phyloP scores from a whole-genome alignment of 371 early-diverging fungal species.

The Edhazardia aedis region DNA sequence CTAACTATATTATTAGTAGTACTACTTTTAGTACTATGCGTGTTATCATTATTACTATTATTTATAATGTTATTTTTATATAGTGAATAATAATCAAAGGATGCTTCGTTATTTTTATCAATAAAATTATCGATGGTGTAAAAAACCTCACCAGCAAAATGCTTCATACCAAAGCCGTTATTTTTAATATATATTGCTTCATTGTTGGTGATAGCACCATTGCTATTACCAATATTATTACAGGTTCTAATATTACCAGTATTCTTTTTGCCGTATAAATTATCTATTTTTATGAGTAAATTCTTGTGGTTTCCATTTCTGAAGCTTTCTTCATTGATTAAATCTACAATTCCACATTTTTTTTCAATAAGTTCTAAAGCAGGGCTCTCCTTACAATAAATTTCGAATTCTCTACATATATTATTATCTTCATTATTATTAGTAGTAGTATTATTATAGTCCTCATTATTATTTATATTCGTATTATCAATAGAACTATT shows the following conservation, averaged over 20 bases:
- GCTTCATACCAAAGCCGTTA: slow-evolving; percentile 55
- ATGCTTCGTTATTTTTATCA: slow-evolving; percentile 75
- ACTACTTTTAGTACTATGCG: neutral
- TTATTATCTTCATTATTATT: neutral
- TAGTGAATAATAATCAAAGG: neutral
- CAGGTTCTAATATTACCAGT: neutral
- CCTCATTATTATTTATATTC: neutral
- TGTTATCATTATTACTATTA: neutral
- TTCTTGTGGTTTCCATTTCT: slow-evolving; percentile 32
- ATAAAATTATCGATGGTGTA: slow-evolving; percentile 82
- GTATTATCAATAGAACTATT: neutral
- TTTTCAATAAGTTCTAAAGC: slow-evolving; percentile 33
- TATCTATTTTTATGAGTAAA: slow-evolving; percentile 28
- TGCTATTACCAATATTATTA: neutral
- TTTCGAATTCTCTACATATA: neutral
- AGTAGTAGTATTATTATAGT: neutral
- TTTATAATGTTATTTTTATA: neutral
- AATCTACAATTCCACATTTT: slow-evolving; percentile 36
- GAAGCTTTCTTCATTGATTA: slow-evolving; percentile 46
- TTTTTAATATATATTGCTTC: neutral
- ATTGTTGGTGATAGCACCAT: neutral
- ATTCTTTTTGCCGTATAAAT: no score
- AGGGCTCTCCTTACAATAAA: neutral
- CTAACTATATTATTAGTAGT: neutral
- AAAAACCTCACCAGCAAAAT: slow-evolving; percentile 77